Base-by-base conservation (phyloP, 1,139 yeast species). In the Lipomyces yarrowii region DNA sequence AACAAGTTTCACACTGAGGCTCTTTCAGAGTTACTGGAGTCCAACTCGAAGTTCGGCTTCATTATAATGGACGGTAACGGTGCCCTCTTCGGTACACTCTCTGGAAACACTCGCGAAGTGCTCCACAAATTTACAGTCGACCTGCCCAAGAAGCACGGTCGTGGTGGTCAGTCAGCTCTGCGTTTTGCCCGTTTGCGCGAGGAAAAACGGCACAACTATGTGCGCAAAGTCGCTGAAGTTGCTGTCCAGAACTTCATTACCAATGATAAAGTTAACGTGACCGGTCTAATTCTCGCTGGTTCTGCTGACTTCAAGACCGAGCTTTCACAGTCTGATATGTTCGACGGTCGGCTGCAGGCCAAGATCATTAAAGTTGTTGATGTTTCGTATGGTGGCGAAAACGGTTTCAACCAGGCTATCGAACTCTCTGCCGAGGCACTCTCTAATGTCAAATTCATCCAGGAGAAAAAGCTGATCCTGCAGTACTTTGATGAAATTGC, bases 21-120 rank as follows among this genome's bases (percentile, higher is more conserved):
- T 2, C 85, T 94, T 69, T 86, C 96, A 62, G 99, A 94, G 80
- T 85, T 94, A 77, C 84, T 94, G 73, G 98, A 94, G 81, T 88
- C 91, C 72, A 99, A 94, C 79, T 97, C 96, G 77, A 87, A 91
- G 80, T 94, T 93, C 74, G 99, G 99, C 62, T 94, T 94, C 82
- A 94, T 94, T 74, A 89, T 94, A 74, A 94, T 94, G 99, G 99
- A 94, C 80, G 99, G 99, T 91, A 92, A 92, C 78, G 99, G 99
- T 68, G 91, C 98, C 3, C 83, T 94, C 72, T 94, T 94, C 74
- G 99, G 99, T 80, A 86, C 96, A n/a, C 87, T 94, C 64, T 87
- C 96, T 61, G 99, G 99, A 79, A 94, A 94, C 82, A 93, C 97
- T 62, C 88, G 99, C 83, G 98, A 96, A 71, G 90, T 94, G 62